Evolutionary conservation across 2,329 filamentous ascomycete genomes (phyloP).

Genomic region (Claviceps cyperi): DNA sequence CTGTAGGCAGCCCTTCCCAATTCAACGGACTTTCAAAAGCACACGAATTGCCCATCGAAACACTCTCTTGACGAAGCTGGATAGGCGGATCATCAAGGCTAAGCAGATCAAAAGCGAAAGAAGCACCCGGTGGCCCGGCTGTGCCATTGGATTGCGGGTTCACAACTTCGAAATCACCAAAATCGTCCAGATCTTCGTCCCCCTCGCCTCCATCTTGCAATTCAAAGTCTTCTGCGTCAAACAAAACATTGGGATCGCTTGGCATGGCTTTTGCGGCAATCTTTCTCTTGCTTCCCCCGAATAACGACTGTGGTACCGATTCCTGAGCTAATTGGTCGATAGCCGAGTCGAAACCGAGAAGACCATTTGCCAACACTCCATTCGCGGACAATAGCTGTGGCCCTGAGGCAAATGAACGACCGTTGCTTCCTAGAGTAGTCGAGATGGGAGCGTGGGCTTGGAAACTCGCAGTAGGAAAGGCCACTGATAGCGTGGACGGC

Average conservation of each 20-base stretch:
- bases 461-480: background rate
- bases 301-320: slow-evolving; percentile 3
- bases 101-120: slow-evolving; percentile 23
- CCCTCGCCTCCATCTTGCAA: slow-evolving; percentile 24
- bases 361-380: background rate
- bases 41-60: background rate
- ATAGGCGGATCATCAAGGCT: slow-evolving; percentile 20
- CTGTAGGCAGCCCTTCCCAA: slow-evolving; percentile 17
- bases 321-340: slow-evolving; percentile 7
- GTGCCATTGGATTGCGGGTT: slow-evolving; percentile 5
- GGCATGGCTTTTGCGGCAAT: slow-evolving; percentile 12
- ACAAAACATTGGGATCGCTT: slow-evolving; percentile 42
- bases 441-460: background rate
- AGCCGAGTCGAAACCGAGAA: background rate
- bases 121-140: background rate
- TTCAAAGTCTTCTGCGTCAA: slow-evolving; percentile 47
- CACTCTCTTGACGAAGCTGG: background rate
- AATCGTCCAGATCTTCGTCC: slow-evolving; percentile 36
- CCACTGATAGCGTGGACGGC: slow-evolving; percentile 3
- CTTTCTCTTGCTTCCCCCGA: slow-evolving; percentile 8
- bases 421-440: background rate
- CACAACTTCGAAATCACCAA: slow-evolving; percentile 46
- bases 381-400: background rate
- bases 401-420: background rate
- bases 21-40: slow-evolving; percentile 10